Evolutionary conservation across 140 eudicot genomes (phyloP).

Genomic region (Erigeron philadelphicus): DNA sequence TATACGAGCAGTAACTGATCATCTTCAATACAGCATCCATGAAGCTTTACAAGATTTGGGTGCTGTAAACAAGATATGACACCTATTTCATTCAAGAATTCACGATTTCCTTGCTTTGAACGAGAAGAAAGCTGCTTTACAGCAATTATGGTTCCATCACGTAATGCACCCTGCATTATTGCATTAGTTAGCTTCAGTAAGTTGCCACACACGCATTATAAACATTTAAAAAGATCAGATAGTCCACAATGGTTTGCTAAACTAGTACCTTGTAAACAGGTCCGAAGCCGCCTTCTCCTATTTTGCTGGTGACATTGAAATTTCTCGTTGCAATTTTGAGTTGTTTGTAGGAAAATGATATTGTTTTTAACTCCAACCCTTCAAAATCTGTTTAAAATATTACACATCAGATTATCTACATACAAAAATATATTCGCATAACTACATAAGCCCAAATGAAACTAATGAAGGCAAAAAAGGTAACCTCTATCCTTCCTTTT

Average conservation of each 20-base stretch:
- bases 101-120: slow-evolving; percentile 87
- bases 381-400: slow-evolving; percentile 46
- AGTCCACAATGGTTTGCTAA: neutral
- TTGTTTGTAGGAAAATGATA: slow-evolving; percentile 56
- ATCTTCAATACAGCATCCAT: slow-evolving; percentile 82
- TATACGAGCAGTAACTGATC: slow-evolving; percentile 68
- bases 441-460: neutral
- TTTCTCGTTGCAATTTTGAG: slow-evolving; percentile 62
- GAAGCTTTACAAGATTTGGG: slow-evolving; percentile 86
- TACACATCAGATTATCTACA: slow-evolving; percentile 2
- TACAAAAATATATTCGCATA: neutral
- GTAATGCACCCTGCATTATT: slow-evolving; percentile 69
- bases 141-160: slow-evolving; percentile 67
- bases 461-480: neutral
- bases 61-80: slow-evolving; percentile 82
- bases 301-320: slow-evolving; percentile 50
- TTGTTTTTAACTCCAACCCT: slow-evolving; percentile 57
- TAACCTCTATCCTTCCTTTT: slow-evolving; percentile 41
- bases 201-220: slow-evolving; percentile 8
- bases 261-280: slow-evolving; percentile 33
- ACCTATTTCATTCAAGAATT: slow-evolving; percentile 78
- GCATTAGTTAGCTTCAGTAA: slow-evolving; percentile 26
- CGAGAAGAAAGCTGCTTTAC: slow-evolving; percentile 77
- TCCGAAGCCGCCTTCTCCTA: slow-evolving; percentile 62
- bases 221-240: neutral